phyloP scores from a whole-genome alignment of 1,139 yeast species.

The Pichia inconspicua region DNA sequence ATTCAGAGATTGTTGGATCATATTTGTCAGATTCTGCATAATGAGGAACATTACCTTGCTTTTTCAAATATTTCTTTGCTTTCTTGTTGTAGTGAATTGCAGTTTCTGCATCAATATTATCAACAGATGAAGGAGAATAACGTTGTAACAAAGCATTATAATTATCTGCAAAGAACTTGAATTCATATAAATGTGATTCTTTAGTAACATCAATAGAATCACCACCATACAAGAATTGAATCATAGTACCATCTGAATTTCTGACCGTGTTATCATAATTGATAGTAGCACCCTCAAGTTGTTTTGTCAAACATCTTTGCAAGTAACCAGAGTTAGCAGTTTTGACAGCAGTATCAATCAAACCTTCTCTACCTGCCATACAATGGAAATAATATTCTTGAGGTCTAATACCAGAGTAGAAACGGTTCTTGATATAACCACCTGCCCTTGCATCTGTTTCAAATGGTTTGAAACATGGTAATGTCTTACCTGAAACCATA shows the following conservation, averaged over 20 bases:
- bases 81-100: slow-evolving; percentile 80
- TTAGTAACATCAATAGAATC: slow-evolving; percentile 92
- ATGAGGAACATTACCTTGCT: slow-evolving; percentile 56
- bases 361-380: slow-evolving; percentile 99
- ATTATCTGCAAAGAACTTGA: slow-evolving; percentile 87
- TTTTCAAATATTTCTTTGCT: slow-evolving; percentile 65
- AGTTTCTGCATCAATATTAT: slow-evolving; percentile 70
- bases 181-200: slow-evolving; percentile 90
- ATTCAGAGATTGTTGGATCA: slow-evolving; percentile 84
- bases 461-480: slow-evolving; percentile 93
- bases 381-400: slow-evolving; percentile 99
- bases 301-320: slow-evolving; percentile 97
- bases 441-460: slow-evolving; percentile 98
- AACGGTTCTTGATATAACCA: slow-evolving; percentile 95
- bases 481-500: slow-evolving; percentile 96
- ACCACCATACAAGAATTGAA: slow-evolving; percentile 97
- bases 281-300: slow-evolving; percentile 93
- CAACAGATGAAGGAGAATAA: slow-evolving; percentile 78
- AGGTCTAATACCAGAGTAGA: slow-evolving; percentile 97
- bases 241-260: slow-evolving; percentile 88
- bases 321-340: slow-evolving; percentile 97
- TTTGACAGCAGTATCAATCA: slow-evolving; percentile 98
- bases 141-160: slow-evolving; percentile 79
- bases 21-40: slow-evolving; percentile 56
- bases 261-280: slow-evolving; percentile 93